A percentile compares a stretch with the other conserved stretches of the same genome.
These are phyloP conservation scores for Rhododendron simsii DNA, from an alignment of 148 eudicot genomes.

Conservation along the genomic window DNA sequence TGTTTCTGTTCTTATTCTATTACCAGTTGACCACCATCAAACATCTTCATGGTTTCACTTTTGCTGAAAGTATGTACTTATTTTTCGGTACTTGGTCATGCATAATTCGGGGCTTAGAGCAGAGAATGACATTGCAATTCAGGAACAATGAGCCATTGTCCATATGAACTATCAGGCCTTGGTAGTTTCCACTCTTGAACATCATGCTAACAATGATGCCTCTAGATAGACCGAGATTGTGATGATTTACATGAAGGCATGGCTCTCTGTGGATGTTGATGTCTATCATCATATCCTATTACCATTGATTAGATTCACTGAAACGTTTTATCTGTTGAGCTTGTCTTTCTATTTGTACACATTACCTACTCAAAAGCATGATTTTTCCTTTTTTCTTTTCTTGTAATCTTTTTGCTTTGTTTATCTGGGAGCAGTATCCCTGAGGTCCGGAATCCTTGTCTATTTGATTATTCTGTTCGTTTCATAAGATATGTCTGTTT, in stretches of 20 bases:
- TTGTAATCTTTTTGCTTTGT: not conserved
- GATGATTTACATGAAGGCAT: not conserved
- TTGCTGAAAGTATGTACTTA: not conserved
- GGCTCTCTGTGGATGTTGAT: not conserved
- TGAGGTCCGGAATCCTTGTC: not conserved
- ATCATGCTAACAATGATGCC: not conserved
- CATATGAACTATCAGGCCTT: not conserved
- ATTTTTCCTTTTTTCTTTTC: not conserved
- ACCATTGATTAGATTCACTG: not conserved
- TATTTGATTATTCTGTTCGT: not conserved
- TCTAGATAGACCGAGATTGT: not conserved
- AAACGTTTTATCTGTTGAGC: not conserved
- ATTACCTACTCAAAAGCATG: not conserved
- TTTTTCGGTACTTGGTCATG: not conserved
- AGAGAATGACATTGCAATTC: not conserved
- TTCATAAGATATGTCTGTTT: not conserved
- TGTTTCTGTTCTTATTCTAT: not conserved
- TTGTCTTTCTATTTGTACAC: not conserved
- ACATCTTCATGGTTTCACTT: not conserved
- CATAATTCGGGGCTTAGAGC: not conserved
- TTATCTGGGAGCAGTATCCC: not conserved
- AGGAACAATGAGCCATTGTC: not conserved
- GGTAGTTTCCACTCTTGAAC: not conserved
- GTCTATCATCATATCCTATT: not conserved
- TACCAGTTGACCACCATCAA: not conserved